Conservation (phyloP, 2,329 filamentous ascomycete species). For the Aspergillus sp. region DNA sequence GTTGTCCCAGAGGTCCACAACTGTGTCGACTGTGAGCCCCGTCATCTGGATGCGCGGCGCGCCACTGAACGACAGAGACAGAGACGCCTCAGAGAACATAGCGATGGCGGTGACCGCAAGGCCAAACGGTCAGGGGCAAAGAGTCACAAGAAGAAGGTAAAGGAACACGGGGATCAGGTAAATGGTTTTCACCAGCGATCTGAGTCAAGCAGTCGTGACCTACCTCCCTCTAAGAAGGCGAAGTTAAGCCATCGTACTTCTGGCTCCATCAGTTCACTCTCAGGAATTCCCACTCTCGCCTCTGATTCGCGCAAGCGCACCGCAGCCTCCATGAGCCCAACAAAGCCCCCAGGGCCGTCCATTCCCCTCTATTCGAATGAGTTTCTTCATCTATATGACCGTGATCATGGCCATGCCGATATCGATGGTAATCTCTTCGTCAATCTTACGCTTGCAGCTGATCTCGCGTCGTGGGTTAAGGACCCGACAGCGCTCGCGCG, state of each 20-base stretch:
- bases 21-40: conserved; percentile 85
- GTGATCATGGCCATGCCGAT: conserved; percentile 60
- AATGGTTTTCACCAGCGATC: conserved; percentile 63
- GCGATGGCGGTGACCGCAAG: conserved; percentile 69
- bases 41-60: conserved; percentile 71
- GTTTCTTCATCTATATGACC: conserved; percentile 75
- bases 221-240: conserved; percentile 72
- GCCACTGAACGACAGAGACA: conserved; percentile 75
- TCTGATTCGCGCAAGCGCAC: conserved; percentile 66
- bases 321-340: conserved; percentile 71
- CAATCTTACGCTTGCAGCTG: conserved; percentile 73
- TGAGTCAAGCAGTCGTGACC: conserved; percentile 57
- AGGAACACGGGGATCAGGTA: conserved; percentile 55
- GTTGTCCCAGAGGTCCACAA: conserved; percentile 79
- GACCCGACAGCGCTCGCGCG: conserved; percentile 70
- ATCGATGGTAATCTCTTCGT: conserved; percentile 77
- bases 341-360: conserved; percentile 64
- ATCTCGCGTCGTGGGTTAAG: conserved; percentile 77
- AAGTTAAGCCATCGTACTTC: conserved; percentile 82
- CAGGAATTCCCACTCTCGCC: conserved; percentile 67
- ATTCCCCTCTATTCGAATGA: conserved; percentile 73
- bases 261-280: conserved; percentile 73
- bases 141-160: conserved; percentile 85
- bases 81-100: conserved; percentile 62
- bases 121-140: conserved; percentile 76